These are phyloP conservation scores for Pleomassaria siparia DNA, from an alignment of 2,329 filamentous ascomycete genomes.

Conservation along the genomic window DNA sequence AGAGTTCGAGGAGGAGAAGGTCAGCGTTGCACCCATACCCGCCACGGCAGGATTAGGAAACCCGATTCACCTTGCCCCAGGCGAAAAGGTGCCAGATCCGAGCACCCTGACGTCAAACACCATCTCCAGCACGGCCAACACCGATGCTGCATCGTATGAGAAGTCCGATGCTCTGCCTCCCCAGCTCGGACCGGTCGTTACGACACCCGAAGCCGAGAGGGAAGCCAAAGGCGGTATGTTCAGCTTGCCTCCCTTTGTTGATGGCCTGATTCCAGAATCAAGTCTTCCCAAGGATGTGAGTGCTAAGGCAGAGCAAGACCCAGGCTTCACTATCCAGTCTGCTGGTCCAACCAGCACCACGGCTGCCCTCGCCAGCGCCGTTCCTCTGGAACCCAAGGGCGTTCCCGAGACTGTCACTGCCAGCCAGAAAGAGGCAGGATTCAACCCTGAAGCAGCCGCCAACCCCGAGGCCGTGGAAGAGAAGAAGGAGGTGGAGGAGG, in stretches of 20 bases:
- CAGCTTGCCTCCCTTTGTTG: slow-evolving; percentile 52
- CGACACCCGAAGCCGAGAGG: slow-evolving; percentile 48
- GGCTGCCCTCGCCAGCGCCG: slow-evolving; percentile 48
- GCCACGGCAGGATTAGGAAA: slow-evolving; percentile 66
- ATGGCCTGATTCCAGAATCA: slow-evolving; percentile 77
- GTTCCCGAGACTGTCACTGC: slow-evolving; percentile 72
- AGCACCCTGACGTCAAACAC: slow-evolving; percentile 68
- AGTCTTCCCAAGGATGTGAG: slow-evolving; percentile 68
- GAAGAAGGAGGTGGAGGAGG: slow-evolving; percentile 70
- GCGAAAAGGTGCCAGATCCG: slow-evolving; percentile 75
- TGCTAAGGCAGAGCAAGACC: slow-evolving; percentile 41
- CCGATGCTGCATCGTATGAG: slow-evolving; percentile 83
- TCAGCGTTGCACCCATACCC: slow-evolving; percentile 62
- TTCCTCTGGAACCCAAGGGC: slow-evolving; percentile 48
- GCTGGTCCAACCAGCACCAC: slow-evolving; percentile 49
- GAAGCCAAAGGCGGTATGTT: slow-evolving; percentile 49
- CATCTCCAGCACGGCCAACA: slow-evolving; percentile 59
- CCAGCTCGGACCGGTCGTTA: slow-evolving; percentile 48
- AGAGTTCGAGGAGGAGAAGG: slow-evolving; percentile 39
- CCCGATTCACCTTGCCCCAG: slow-evolving; percentile 75
- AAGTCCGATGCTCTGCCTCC: slow-evolving; percentile 64
- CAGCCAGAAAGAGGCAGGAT: slow-evolving; percentile 68
- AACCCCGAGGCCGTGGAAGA: slow-evolving; percentile 66
- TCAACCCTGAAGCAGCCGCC: slow-evolving; percentile 68
- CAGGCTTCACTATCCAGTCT: slow-evolving; percentile 46